Evolutionary conservation across 2,329 filamentous ascomycete genomes (phyloP), one percentile per base, ranked within the genome.

Genomic region (Arthrobotrys sphaeroides): DNA sequence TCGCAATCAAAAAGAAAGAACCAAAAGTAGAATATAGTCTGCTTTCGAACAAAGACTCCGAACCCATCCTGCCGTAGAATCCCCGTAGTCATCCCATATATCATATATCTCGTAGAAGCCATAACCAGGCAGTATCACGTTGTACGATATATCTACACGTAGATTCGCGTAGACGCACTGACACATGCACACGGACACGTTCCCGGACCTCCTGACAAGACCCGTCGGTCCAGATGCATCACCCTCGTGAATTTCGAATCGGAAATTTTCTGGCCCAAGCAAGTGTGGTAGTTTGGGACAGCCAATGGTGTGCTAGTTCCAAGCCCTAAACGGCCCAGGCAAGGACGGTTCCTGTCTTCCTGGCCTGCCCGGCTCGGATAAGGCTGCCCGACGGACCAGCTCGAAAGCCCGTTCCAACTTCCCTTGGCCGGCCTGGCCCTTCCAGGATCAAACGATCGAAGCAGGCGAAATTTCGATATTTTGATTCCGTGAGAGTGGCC

Each of bases 351-450:
- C 45, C 38, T 55, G 33, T 51, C 61, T 49, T 51, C 62, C 69
- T 74, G 70, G 62, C 70, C 43, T 74, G 70, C 70, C 70, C 43
- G 62, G 62, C 70, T 74, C 70, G 70, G 70, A 74, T 74, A 74
- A 73, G 70, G 43, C 70, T 74, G 51, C 70, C 70, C 70, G 62
- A 74, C 53, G 36, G 60, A 57, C 38, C 60, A 36, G 31, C 16
- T 40, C 22, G 61, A 51, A 45, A 66, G 47, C 28, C 26, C 31
- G 51, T 55, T 38, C 31, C 43, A 57, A 57, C 59, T 55, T n/a
- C 36, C 33, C 49, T 65, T 22, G 66, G 59, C n/a, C 16, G 47
- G 60, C 42, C 28, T 26, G 28, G 61, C 20, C 60, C 60, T 57
- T 64, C 68, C 49, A 47, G 67, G 28, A n/a, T n/a, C n/a, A n/a